A percentile compares a stretch with the other conserved stretches of the same genome.
Conservation (phyloP, 352 stramenopile genomes). For the Phytopythium sindhum region DNA sequence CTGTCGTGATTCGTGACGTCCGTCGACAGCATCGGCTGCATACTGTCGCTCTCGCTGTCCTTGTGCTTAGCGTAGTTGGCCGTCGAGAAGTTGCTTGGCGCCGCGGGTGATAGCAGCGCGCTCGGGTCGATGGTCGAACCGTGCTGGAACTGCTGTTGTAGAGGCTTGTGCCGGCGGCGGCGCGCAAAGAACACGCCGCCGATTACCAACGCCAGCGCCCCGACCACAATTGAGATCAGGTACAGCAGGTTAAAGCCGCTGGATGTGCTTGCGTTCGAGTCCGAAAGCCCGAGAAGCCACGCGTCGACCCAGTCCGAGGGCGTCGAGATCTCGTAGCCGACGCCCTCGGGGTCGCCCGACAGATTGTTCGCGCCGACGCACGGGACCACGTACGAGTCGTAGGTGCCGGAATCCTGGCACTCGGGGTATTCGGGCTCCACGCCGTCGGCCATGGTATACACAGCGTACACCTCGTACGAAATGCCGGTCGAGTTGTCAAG, state of each 20-base stretch:
- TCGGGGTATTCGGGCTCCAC: background rate
- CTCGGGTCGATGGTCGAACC: background rate
- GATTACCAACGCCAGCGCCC: conserved; percentile 8
- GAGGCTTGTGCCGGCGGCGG: background rate
- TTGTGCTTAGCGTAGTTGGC: background rate
- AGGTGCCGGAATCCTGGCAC: background rate
- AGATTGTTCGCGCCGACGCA: background rate
- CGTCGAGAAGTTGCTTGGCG: background rate
- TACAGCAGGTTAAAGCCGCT: conserved; percentile 27
- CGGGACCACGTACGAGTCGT: background rate
- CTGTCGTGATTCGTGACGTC: background rate
- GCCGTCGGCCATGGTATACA: background rate
- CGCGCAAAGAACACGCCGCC: conserved; percentile 12
- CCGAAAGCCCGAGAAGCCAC: background rate
- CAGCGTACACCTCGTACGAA: background rate
- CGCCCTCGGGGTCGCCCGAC: background rate
- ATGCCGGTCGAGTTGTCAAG: too few relatives aligned
- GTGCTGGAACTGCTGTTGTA: background rate
- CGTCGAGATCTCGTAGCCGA: background rate
- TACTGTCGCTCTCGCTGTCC: background rate
- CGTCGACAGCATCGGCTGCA: background rate
- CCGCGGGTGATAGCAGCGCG: background rate
- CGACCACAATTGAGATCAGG: conserved; percentile 26
- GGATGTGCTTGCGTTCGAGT: background rate
- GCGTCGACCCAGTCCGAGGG: background rate